Conservation (phyloP, 75 land plant genomes). For the Larix kaempferi region DNA sequence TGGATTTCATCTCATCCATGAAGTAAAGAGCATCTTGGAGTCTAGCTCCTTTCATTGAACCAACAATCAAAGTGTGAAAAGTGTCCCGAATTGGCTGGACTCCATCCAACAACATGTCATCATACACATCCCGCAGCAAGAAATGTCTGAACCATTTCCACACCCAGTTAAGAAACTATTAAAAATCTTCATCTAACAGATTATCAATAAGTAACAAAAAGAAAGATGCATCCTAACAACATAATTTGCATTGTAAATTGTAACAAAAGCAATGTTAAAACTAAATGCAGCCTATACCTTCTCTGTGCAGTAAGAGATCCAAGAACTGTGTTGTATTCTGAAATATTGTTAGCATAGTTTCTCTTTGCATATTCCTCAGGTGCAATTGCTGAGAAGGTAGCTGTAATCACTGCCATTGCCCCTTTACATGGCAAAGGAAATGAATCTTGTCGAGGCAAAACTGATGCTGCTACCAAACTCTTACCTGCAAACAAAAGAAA, state of each 20-base stretch:
- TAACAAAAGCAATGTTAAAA: background rate
- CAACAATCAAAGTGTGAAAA: constrained; percentile 65
- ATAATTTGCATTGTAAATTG: background rate
- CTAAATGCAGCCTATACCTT: constrained; percentile 29
- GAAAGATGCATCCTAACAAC: background rate
- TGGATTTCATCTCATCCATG: constrained; percentile 84
- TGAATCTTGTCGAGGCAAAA: constrained; percentile 3
- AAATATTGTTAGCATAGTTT: constrained; percentile 75
- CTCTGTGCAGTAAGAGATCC: constrained; percentile 48
- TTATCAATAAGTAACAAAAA: background rate
- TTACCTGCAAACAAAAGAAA: background rate
- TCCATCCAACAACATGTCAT: constrained; percentile 93
- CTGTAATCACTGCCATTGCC: background rate
- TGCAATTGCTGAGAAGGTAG: constrained; percentile 8
- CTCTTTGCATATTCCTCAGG: constrained; percentile 50
- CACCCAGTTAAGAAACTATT: background rate
- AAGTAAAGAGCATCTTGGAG: constrained; percentile 87
- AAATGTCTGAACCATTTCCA: constrained; percentile 36
- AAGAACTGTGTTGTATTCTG: constrained; percentile 78
- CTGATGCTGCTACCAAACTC: background rate
- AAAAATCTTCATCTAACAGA: background rate
- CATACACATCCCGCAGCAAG: constrained; percentile 87
- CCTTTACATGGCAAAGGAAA: background rate
- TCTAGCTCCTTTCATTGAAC: constrained; percentile 82
- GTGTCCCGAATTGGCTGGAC: constrained; percentile 76